These are phyloP conservation scores for Metroxylon sagu DNA, from an alignment of 176 grass and related monocot species.

Conservation along the genomic window DNA sequence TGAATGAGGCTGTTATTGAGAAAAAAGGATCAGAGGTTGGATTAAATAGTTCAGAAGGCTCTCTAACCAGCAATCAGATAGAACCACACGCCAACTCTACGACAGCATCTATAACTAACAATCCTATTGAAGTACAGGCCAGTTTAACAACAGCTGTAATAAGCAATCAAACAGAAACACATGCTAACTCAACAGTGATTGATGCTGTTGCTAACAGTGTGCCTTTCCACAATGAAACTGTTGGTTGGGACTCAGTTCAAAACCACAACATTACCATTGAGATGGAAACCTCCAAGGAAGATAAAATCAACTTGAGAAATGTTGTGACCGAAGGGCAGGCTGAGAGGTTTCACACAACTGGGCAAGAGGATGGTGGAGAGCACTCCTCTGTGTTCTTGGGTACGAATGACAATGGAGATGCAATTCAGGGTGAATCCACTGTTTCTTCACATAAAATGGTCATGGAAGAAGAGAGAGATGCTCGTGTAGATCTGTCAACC, in stretches of 20 bases:
- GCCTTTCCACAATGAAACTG: neutral
- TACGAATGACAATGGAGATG: neutral
- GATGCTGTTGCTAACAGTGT: neutral
- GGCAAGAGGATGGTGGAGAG: neutral
- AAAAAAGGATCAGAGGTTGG: neutral
- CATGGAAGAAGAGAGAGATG: neutral
- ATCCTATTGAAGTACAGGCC: neutral
- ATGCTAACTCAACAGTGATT: neutral
- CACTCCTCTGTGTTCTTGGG: neutral
- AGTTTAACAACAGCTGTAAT: neutral
- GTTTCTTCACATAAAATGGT: conserved; percentile 3
- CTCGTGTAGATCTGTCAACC: conserved; percentile 7
- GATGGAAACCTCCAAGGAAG: neutral
- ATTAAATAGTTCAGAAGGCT: too few species aligned
- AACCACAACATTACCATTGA: neutral
- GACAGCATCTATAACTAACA: neutral
- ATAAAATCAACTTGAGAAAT: neutral
- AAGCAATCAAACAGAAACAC: neutral
- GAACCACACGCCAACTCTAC: neutral
- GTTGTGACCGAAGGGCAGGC: neutral
- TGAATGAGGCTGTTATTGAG: neutral
- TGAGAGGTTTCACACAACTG: neutral
- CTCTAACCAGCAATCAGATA: neutral
- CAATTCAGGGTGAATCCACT: neutral
- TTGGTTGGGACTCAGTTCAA: neutral